Conservation (phyloP, 495 filamentous ascomycete genomes). For the Aspergillus campestris region DNA sequence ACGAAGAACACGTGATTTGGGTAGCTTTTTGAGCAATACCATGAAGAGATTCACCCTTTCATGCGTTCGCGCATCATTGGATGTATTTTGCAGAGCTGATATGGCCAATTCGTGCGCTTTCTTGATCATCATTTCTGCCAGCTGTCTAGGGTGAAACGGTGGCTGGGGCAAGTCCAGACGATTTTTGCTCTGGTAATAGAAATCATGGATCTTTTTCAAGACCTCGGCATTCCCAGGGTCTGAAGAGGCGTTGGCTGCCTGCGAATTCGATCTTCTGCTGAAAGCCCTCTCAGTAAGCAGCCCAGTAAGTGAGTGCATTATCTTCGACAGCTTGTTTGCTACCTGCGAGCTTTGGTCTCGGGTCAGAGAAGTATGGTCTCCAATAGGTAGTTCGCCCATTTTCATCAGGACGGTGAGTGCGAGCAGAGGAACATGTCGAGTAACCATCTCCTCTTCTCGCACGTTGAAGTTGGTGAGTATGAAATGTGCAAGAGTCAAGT, state of each 20-base stretch:
- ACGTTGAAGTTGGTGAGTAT: slow-evolving; percentile 85
- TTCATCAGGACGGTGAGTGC: slow-evolving; percentile 59
- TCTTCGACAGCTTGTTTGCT: slow-evolving; percentile 20
- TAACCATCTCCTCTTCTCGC: slow-evolving; percentile 90
- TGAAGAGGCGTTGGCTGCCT: slow-evolving; percentile 3
- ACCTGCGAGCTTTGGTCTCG: slow-evolving; percentile 15
- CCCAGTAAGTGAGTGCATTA: slow-evolving; percentile 34
- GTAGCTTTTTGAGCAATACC: slow-evolving; percentile 50
- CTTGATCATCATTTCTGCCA: slow-evolving; percentile 54
- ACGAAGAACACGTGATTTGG: slow-evolving; percentile 43
- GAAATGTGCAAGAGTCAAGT: slow-evolving; percentile 68
- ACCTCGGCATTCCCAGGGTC: slow-evolving; percentile 35
- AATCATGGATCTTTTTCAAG: slow-evolving; percentile 51
- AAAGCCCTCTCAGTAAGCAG: slow-evolving; percentile 68
- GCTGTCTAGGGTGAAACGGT: slow-evolving; percentile 48
- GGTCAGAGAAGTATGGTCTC: slow-evolving; percentile 1
- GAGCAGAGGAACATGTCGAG: slow-evolving; percentile 71
- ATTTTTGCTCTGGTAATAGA: slow-evolving; percentile 48
- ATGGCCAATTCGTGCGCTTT: slow-evolving; percentile 49
- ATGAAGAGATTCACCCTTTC: slow-evolving; percentile 43
- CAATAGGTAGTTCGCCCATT: slow-evolving; percentile 22
- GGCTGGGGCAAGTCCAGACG: slow-evolving; percentile 37
- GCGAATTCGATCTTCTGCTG: slow-evolving; percentile 27
- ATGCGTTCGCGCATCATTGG: slow-evolving; percentile 23
- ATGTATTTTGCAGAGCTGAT: slow-evolving; percentile 18